These are phyloP conservation scores for Neurospora tetraspora DNA, from an alignment of 495 filamentous ascomycete species.

Conservation along the genomic window DNA sequence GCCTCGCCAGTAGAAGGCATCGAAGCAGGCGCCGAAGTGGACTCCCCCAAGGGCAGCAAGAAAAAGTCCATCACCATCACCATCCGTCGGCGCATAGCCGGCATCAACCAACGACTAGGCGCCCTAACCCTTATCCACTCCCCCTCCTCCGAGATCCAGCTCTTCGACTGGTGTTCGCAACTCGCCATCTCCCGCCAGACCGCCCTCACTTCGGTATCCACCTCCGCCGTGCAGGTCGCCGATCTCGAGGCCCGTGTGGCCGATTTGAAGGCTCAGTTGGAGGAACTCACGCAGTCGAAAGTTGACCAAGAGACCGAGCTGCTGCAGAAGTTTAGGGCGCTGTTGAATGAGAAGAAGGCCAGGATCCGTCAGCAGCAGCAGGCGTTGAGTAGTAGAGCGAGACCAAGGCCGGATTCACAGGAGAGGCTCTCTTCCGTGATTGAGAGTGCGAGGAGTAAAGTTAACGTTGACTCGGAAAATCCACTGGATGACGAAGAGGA, in stretches of 20 bases:
- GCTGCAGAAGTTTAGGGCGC: conserved; percentile 56
- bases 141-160: conserved; percentile 54
- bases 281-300: conserved; percentile 57
- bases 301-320: conserved; percentile 58
- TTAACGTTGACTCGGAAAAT: not conserved
- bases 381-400: conserved; percentile 36
- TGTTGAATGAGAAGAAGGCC: conserved; percentile 84
- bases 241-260: conserved; percentile 34
- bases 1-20: conserved; percentile 27
- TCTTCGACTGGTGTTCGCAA: conserved; percentile 62
- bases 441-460: not conserved
- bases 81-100: conserved; percentile 35
- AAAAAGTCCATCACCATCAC: conserved; percentile 26
- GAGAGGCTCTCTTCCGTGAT: not conserved
- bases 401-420: not conserved
- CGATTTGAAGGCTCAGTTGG: conserved; percentile 46
- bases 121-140: conserved; percentile 49
- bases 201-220: conserved; percentile 30
- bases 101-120: conserved; percentile 60
- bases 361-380: conserved; percentile 79
- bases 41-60: conserved; percentile 6
- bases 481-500: not conserved
- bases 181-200: conserved; percentile 21
- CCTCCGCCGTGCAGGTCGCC: conserved; percentile 34
- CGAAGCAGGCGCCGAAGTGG: conserved; percentile 31